Evolutionary conservation across 2,329 filamentous ascomycete genomes (phyloP), one percentile per base, ranked within the genome.

Genomic region (Keithomyces neogunnii): DNA sequence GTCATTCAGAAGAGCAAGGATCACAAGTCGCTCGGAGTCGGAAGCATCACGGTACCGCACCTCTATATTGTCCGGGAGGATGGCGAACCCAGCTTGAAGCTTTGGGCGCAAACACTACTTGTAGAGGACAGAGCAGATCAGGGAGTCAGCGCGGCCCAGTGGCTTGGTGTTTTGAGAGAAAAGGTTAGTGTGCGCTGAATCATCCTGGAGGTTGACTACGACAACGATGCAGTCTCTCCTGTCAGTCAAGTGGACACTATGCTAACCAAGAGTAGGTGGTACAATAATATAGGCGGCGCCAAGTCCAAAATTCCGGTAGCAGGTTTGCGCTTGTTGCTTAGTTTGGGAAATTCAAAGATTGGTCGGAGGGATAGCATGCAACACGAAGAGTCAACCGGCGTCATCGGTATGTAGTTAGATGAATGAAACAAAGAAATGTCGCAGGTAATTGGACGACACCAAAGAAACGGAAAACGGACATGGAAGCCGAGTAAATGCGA

Each of bases 41-140:
- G 93, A 56, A 95, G 89, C 69, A 95, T 97, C 58, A 81, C 85
- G n/a, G 82, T 95, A 55, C 93, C 93, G 47, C 89, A 95, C 63
- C 75, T 99, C 51, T 99, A 97, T 66, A 79, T 97, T 60, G 87
- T 97, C 55, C 84, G 91, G 61, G 92, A 97, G 69, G 93, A 97
- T 63, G 93, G 93, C 49, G 93, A 99, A 72, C 93, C 93, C 33
- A 92, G 88, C 62, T 74, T 99, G 67, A 91, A 95, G 71, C 75
- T 97, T 56, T 99, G 93, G 93, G 93, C 93, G 44, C 92, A 96
- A 76, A 96, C 93, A 43, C 76, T 97, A 69, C 74, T 99, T 62
- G 86, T 99, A 45, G 93, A 99, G 70, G 93, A 99, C 70, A 79
- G 92, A 58, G 89, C 92, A 51, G 93, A 99, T 66, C 90, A 96